phyloP scores from a whole-genome alignment of 2,329 filamentous ascomycete species.

The Ceratocystis smalleyi region DNA sequence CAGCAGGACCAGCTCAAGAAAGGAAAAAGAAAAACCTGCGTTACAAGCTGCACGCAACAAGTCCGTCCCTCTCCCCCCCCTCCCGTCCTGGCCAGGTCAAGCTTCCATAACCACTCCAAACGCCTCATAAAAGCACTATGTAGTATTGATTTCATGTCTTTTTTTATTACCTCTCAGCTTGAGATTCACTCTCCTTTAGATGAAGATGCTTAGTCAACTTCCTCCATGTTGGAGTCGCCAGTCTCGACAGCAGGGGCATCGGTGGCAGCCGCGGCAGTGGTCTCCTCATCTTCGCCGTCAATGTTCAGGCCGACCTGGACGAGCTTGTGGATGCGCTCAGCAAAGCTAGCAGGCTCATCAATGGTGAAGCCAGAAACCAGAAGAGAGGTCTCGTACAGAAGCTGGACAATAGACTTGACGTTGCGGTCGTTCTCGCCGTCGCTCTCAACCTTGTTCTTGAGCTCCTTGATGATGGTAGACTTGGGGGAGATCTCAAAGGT shows the following conservation, averaged over 20 bases:
- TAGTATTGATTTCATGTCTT: slow-evolving; percentile 12
- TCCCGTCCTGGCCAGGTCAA: slow-evolving; percentile 4
- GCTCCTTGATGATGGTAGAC: slow-evolving; percentile 93
- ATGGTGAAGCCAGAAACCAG: slow-evolving; percentile 99
- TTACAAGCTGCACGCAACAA: not conserved
- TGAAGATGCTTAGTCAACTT: slow-evolving; percentile 67
- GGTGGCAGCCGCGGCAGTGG: slow-evolving; percentile 41
- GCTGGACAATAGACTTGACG: slow-evolving; percentile 96
- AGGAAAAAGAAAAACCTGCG: not conserved
- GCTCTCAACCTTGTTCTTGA: slow-evolving; percentile 96
- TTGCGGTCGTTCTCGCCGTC: slow-evolving; percentile 98
- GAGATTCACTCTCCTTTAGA: not conserved
- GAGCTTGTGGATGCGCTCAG: slow-evolving; percentile 99
- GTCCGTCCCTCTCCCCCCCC: too few species aligned
- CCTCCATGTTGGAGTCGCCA: slow-evolving; percentile 96
- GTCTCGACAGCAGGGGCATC: slow-evolving; percentile 45
- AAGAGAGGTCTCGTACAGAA: slow-evolving; percentile 96
- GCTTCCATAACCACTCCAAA: slow-evolving; percentile 11
- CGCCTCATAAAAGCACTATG: slow-evolving; percentile 9
- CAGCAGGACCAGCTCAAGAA: not conserved
- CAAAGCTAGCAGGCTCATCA: slow-evolving; percentile 93
- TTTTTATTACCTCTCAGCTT: slow-evolving; percentile 9
- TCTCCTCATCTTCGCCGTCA: slow-evolving; percentile 70
- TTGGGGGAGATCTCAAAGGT: slow-evolving; percentile 99
- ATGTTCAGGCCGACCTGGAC: slow-evolving; percentile 95